A percentile compares a stretch with the other conserved stretches of the same genome.
Evolutionary conservation across 108 stramenopile genomes (phyloP).

Genomic region (Fragilaria radians): DNA sequence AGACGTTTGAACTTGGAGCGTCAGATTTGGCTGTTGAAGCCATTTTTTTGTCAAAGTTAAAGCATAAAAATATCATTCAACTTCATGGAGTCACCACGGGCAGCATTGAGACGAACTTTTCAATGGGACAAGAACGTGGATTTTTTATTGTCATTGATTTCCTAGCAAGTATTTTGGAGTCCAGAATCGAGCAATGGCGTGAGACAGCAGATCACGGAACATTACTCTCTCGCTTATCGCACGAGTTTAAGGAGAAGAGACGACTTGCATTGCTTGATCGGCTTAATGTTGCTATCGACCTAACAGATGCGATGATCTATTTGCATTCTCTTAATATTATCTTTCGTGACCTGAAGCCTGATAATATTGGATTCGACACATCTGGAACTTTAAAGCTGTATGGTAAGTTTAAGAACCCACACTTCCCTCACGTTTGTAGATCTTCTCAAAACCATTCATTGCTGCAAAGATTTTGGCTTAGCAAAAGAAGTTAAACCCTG

Average conservation of each 20-base stretch:
- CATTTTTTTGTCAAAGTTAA: conserved; percentile 38
- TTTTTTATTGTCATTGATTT: conserved; percentile 63
- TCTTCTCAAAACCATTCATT: not conserved
- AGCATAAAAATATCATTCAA: conserved; percentile 60
- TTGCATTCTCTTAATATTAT: conserved; percentile 55
- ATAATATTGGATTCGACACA: conserved; percentile 37
- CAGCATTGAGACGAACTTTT: conserved; percentile 11
- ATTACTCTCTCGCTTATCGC: not conserved
- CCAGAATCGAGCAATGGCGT: conserved; percentile 20
- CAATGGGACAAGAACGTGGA: conserved; percentile 25
- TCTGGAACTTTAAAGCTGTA: conserved; percentile 16
- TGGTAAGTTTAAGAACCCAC: not conserved
- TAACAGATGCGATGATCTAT: conserved; percentile 58
- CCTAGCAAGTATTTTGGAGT: conserved; percentile 42
- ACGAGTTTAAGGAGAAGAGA: conserved; percentile 8
- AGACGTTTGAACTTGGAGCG: conserved; percentile 38
- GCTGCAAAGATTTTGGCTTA: conserved; percentile 56
- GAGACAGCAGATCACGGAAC: not conserved
- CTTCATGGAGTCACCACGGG: conserved; percentile 54
- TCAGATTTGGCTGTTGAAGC: conserved; percentile 72
- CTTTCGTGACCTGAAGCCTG: conserved; percentile 66
- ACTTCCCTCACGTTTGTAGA: too few relatives aligned
- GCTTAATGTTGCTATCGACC: conserved; percentile 23
- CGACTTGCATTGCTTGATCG: conserved; percentile 9
- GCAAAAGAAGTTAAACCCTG: conserved; percentile 48